Conservation (phyloP, 2,329 filamentous ascomycete genomes). For the Alternaria gansuensis region DNA sequence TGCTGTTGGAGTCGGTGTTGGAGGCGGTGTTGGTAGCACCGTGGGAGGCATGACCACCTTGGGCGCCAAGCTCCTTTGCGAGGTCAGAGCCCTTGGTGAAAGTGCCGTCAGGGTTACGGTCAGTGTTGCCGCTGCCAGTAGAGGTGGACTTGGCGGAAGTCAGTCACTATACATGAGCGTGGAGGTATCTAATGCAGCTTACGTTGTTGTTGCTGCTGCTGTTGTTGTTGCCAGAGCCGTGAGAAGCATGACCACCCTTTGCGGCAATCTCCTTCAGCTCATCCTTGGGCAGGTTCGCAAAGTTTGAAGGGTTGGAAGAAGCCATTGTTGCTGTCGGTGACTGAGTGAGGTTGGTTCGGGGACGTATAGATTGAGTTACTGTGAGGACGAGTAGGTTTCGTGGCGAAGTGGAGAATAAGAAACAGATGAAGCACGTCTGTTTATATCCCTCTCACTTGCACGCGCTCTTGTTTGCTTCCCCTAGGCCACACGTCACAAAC, state of each 20-base stretch:
- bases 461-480: conserved; percentile 24
- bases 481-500: conserved; percentile 32
- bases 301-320: conserved; percentile 61
- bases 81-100: conserved; percentile 52
- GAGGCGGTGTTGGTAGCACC: conserved; percentile 26
- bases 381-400: neutral
- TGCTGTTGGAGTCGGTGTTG: conserved; percentile 6
- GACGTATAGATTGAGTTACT: conserved; percentile 9
- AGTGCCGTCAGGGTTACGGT: conserved; percentile 52
- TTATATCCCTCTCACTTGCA: conserved; percentile 24
- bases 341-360: conserved; percentile 9
- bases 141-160: neutral
- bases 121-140: conserved; percentile 24
- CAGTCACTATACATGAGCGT: conserved; percentile 1
- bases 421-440: conserved; percentile 8
- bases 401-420: neutral
- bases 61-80: conserved; percentile 51
- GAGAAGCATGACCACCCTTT: conserved; percentile 59
- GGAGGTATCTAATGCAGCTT: neutral
- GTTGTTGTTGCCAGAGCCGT: conserved; percentile 30
- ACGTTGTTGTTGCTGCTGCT: conserved; percentile 10
- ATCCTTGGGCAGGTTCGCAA: conserved; percentile 62
- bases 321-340: conserved; percentile 42
- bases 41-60: conserved; percentile 50
- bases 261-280: conserved; percentile 60